Evolutionary conservation across 2,329 filamentous ascomycete species (phyloP).

Genomic region (Biscogniauxia mediterranea): DNA sequence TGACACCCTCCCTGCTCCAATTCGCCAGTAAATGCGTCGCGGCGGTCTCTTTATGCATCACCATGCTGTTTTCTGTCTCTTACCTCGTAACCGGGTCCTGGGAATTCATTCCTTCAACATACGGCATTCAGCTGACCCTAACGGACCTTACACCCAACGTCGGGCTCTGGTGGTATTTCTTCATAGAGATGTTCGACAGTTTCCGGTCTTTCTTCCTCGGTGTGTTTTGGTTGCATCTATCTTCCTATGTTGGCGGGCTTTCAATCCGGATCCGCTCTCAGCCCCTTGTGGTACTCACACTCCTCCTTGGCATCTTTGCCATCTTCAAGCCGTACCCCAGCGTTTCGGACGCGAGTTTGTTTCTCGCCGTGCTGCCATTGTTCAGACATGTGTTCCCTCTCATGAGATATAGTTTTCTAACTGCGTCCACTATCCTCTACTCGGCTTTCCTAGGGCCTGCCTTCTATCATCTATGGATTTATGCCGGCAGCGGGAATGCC

Average conservation of each 20-base stretch:
- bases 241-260: conserved; percentile 83
- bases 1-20: conserved; percentile 33
- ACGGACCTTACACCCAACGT: conserved; percentile 93
- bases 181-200: conserved; percentile 98
- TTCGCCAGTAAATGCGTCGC: conserved; percentile 57
- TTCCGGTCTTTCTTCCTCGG: conserved; percentile 96
- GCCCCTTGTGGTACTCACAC: conserved; percentile 79
- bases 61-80: conserved; percentile 67
- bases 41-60: conserved; percentile 54
- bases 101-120: conserved; percentile 86
- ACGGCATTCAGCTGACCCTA: conserved; percentile 86
- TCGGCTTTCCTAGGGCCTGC: conserved; percentile 85
- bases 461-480: conserved; percentile 98
- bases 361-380: conserved; percentile 76
- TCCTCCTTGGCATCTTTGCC: conserved; percentile 85
- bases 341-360: conserved; percentile 84
- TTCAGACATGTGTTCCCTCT: conserved; percentile 91
- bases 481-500: conserved; percentile 94
- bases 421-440: conserved; percentile 80
- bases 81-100: conserved; percentile 75
- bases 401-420: conserved; percentile 91
- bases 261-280: conserved; percentile 80
- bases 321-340: conserved; percentile 98
- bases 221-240: conserved; percentile 95
- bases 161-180: conserved; percentile 99